A percentile compares a stretch with the other conserved stretches of the same genome.
phyloP scores from a whole-genome alignment of 768 basidiomycete genomes.

The Boletus sensibilis region DNA sequence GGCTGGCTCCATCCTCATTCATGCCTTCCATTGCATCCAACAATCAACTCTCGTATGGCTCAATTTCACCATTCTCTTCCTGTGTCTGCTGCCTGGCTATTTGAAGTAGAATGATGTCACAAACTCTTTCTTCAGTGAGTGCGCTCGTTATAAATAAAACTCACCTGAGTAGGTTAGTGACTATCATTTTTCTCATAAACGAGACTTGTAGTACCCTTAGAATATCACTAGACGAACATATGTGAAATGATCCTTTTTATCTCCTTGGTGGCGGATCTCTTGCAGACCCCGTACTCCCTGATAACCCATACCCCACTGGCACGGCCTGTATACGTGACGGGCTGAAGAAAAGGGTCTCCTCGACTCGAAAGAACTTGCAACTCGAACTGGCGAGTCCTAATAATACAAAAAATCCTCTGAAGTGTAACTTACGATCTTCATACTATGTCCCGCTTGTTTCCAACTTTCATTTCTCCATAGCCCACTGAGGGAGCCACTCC shows the following conservation, averaged over 20 bases:
- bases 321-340: no score
- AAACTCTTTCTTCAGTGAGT: conserved; percentile 88
- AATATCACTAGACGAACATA: no score
- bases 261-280: no score
- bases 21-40: conserved; percentile 83
- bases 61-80: conserved; percentile 90
- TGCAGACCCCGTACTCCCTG: no score
- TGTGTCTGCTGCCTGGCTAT: conserved; percentile 80
- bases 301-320: no score
- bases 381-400: no score
- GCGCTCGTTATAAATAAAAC: conserved; percentile 82
- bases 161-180: conserved; percentile 87
- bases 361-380: no score
- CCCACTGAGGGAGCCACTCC: conserved; percentile 16
- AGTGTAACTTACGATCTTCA: not conserved
- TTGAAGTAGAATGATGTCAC: conserved; percentile 94
- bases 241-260: no score
- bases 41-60: conserved; percentile 81
- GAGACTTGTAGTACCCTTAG: no score
- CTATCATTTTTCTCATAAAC: no score
- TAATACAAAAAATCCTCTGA: not conserved
- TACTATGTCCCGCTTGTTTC: not conserved
- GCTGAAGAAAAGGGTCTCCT: no score
- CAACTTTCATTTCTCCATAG: conserved; percentile 7
- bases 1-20: conserved; percentile 49